Evolutionary conservation across 2,329 filamentous ascomycete genomes (phyloP), one percentile per base, ranked within the genome.

Genomic region (Aspergillus candidus): DNA sequence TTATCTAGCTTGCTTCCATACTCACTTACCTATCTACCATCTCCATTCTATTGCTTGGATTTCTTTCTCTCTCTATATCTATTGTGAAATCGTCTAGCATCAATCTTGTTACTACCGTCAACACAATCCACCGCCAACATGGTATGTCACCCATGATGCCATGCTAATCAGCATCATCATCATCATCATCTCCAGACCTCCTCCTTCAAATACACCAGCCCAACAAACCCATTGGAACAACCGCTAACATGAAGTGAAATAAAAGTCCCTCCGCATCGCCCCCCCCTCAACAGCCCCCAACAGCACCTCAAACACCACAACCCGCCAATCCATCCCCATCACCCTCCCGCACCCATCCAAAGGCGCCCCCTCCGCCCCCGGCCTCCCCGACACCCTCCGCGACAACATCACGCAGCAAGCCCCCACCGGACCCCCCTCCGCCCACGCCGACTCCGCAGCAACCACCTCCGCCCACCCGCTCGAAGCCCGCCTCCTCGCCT

Each of bases 321-420:
- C 79, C 63, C 69, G 80, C 73, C 74, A 60, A 43, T 40, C 52
- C 58, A 47, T 60, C 40, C 43, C 53, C 36, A 73, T 74, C 55
- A 75, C 80, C 67, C 72, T 76, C 56, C 59, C 57, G 57, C 58
- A 76, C 46, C 68, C 77, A 63, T 78, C 76, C 53, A 77, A 78
- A 57, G 81, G 79, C 44, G 93, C 93, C 4, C 93, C 93, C 56
- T 96, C 91, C 1, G 91, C 89, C 12, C 90, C 90, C 0, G 91
- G 91, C 56, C 77, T 97, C 52, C 90, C 94, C 77, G 93, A 97
- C 74, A 90, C 86, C 13, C 85, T 98, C 57, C 90, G 93, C 62
- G 76, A 83, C 51, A 89, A 90, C 70, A 78, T 94, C 54, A 81
- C 82, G 56, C 82, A 80, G n/a, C 73, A 73, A 39, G 67, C 78